Evolutionary conservation across 2,329 filamentous ascomycete species (phyloP), one percentile per base, ranked within the genome.

Genomic region (Aspergillus ochraceus): DNA sequence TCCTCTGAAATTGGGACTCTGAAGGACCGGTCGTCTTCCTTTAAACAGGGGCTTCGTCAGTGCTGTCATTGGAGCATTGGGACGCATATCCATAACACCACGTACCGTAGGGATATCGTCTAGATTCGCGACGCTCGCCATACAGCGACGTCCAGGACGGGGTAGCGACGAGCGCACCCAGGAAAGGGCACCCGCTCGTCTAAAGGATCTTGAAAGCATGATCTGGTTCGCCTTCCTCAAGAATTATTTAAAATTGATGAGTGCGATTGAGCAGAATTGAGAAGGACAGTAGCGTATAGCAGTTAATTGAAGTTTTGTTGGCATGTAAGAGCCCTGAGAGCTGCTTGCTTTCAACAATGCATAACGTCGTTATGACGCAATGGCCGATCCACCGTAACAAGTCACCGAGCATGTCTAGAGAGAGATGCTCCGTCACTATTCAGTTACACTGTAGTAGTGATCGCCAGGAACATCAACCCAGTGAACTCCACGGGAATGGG

Each of bases 1-100:
- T 97, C 92, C 77, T 96, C 91, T 76, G 91, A 92, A 75, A 98
- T 88, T 71, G 87, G 89, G 74, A 98, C 86, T 72, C 88, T 85
- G 83, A 97, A 97, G 66, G 87, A 86, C 83, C 94, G 89, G 72
- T 96, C 90, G 75, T 97, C 92, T 78, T 91, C 89, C 36, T 42
- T 17, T 42, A 42, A n/a, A 42, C 26, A 9, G 8, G 17, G 6
- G 14, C 36, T 17, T 17, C 6, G 14, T 42, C 2, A n/a, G 14
- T 42, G 17, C n/a, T n/a, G 4, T n/a, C 17, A n/a, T 2, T 5
- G 14, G 36, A 42, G 14, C 36, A 42, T 8, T 42, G 14, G 30
- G 11, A 14, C 36, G 14, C 17, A 8, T 14, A n/a, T 17, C 8
- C 17, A 8, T 19, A 14, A 1, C 1, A 8, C 36, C 36, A 42